These are phyloP conservation scores for Sporothrix pseudoabietina DNA, from an alignment of 2,329 filamentous ascomycete genomes.

Conservation along the genomic window DNA sequence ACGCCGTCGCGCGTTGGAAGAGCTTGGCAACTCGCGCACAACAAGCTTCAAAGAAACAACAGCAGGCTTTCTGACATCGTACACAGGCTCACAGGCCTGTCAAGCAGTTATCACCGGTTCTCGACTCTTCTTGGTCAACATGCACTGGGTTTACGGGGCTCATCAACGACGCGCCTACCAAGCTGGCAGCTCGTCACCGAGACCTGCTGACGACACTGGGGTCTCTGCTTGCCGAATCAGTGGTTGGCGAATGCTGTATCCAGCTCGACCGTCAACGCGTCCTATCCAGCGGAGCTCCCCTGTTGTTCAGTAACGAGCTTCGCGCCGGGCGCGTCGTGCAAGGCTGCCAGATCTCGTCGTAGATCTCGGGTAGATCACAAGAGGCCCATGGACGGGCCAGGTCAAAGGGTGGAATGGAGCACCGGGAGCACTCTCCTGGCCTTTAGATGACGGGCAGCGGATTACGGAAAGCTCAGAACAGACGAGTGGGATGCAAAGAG, in stretches of 20 bases:
- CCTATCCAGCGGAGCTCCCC: not conserved
- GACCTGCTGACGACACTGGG: not conserved
- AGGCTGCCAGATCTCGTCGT: not conserved
- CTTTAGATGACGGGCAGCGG: not conserved
- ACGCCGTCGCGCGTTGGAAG: conserved; percentile 3
- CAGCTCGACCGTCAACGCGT: not conserved
- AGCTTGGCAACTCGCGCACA: not conserved
- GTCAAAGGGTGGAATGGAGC: not conserved
- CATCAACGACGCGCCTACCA: not conserved
- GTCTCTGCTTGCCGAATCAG: not conserved
- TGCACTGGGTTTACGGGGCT: not conserved
- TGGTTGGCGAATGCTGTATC: not conserved
- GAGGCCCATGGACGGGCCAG: not conserved
- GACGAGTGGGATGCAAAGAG: not conserved
- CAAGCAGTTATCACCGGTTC: not conserved
- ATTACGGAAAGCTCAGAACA: not conserved
- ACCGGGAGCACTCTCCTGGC: not conserved
- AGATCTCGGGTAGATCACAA: not conserved
- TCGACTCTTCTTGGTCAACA: not conserved
- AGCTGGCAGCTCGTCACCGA: not conserved
- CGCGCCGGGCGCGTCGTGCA: not conserved
- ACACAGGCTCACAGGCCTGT: not conserved
- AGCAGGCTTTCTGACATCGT: not conserved
- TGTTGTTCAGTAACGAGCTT: not conserved
- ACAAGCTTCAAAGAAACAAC: not conserved